A percentile compares a stretch with the other conserved stretches of the same genome.
Conservation (phyloP, 257 asterid species). For the Nicotiana noctiflora region DNA sequence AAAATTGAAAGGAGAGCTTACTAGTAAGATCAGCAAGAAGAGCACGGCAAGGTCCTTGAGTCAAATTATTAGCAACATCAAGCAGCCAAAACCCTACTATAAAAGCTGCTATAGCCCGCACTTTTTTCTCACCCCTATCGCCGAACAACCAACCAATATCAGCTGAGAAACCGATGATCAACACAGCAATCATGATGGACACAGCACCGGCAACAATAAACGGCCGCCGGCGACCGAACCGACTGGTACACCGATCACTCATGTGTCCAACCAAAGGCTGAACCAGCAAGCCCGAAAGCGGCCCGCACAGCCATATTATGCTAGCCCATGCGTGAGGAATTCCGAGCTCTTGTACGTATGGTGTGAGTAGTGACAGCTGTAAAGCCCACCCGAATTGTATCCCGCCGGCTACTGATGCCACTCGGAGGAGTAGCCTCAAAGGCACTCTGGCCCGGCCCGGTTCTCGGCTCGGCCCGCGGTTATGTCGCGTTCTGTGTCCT, state of each 20-base stretch:
- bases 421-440: conserved; percentile 56
- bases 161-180: conserved; percentile 61
- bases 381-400: conserved; percentile 97
- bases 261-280: conserved; percentile 74
- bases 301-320: conserved; percentile 87
- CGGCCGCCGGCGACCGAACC: conserved; percentile 81
- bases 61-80: conserved; percentile 77
- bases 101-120: conserved; percentile 57
- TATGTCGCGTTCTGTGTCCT: conserved; percentile 14
- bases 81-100: conserved; percentile 82
- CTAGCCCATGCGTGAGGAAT: conserved; percentile 87
- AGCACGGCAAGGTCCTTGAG: conserved; percentile 90
- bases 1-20: conserved; percentile 12
- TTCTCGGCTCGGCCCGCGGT: conserved; percentile 16
- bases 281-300: conserved; percentile 71
- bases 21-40: conserved; percentile 86
- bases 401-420: conserved; percentile 79
- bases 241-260: conserved; percentile 67
- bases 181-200: conserved; percentile 57
- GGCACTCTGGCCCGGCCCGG: conserved; percentile 27
- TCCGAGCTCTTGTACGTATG: conserved; percentile 85
- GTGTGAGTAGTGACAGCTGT: conserved; percentile 64
- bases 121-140: conserved; percentile 41
- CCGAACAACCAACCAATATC: conserved; percentile 74
- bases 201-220: conserved; percentile 61